Conservation (phyloP, 2,329 filamentous ascomycete species). For the Teratosphaeria destructans region DNA sequence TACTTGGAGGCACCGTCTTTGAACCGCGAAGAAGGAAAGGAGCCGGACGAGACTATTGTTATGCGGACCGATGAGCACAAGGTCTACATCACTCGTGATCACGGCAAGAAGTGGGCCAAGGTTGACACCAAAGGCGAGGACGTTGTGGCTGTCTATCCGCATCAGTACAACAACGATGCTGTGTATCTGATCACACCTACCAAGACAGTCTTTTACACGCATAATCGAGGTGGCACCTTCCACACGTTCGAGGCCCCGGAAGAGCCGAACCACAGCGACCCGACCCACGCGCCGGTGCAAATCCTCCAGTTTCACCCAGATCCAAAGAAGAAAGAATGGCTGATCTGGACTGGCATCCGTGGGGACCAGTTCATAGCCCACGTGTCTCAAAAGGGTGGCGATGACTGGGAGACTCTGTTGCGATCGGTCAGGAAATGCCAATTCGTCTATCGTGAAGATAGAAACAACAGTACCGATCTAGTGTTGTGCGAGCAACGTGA, state of each 20-base stretch:
- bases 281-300: slow-evolving; percentile 39
- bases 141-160: slow-evolving; percentile 62
- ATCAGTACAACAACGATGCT: slow-evolving; percentile 70
- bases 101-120: slow-evolving; percentile 74
- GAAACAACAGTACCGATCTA: slow-evolving; percentile 51
- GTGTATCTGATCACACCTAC: slow-evolving; percentile 73
- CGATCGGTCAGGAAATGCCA: slow-evolving; percentile 72
- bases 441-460: slow-evolving; percentile 62
- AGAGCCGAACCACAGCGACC: slow-evolving; percentile 41
- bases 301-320: slow-evolving; percentile 61
- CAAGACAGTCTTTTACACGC: slow-evolving; percentile 65
- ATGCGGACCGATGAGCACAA: slow-evolving; percentile 49
- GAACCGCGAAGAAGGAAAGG: slow-evolving; percentile 52
- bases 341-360: slow-evolving; percentile 71
- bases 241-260: slow-evolving; percentile 62
- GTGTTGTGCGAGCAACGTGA: slow-evolving; percentile 54
- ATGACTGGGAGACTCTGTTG: slow-evolving; percentile 63
- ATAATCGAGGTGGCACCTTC: slow-evolving; percentile 65
- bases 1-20: slow-evolving; percentile 58
- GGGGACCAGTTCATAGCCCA: slow-evolving; percentile 61
- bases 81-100: slow-evolving; percentile 68
- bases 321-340: slow-evolving; percentile 75
- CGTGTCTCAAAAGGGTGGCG: slow-evolving; percentile 66
- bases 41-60: slow-evolving; percentile 62
- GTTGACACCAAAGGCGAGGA: slow-evolving; percentile 53